Percentiles rank a stretch among this genome's conserved stretches.
phyloP scores from a whole-genome alignment of 2,329 filamentous ascomycete species.

The Neonectria hederae region DNA sequence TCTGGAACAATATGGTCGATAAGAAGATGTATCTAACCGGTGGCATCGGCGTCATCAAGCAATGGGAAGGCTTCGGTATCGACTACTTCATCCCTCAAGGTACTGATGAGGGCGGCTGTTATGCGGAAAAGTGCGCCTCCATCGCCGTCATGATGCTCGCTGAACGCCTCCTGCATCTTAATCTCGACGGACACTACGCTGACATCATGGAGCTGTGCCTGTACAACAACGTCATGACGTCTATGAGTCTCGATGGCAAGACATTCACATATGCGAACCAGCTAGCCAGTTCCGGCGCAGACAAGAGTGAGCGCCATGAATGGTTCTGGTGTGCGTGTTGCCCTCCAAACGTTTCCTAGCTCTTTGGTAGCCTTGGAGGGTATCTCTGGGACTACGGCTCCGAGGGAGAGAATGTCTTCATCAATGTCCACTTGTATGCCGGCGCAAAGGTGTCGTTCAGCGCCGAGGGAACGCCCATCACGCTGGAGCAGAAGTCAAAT shows the following conservation, averaged over 20 bases:
- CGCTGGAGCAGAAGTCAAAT: conserved; percentile 53
- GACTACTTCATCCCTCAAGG: conserved; percentile 58
- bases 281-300: conserved; percentile 61
- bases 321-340: conserved; percentile 71
- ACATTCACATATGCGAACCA: conserved; percentile 71
- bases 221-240: conserved; percentile 68
- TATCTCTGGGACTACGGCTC: conserved; percentile 61
- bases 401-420: conserved; percentile 42
- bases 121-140: conserved; percentile 68
- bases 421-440: conserved; percentile 67
- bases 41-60: conserved; percentile 61
- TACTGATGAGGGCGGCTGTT: conserved; percentile 69
- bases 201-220: conserved; percentile 70
- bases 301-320: conserved; percentile 59
- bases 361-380: conserved; percentile 65
- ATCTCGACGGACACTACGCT: conserved; percentile 61
- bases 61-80: conserved; percentile 42
- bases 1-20: conserved; percentile 70
- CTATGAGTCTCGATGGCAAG: conserved; percentile 64
- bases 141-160: conserved; percentile 70
- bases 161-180: conserved; percentile 62
- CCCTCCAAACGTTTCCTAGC: conserved; percentile 66
- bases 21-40: conserved; percentile 72
- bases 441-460: conserved; percentile 56
- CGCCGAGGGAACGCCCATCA: conserved; percentile 46